A percentile compares a stretch with the other conserved stretches of the same genome.
phyloP scores from a whole-genome alignment of 1,284 basidiomycete genomes.

The Stereum hirsutum region DNA sequence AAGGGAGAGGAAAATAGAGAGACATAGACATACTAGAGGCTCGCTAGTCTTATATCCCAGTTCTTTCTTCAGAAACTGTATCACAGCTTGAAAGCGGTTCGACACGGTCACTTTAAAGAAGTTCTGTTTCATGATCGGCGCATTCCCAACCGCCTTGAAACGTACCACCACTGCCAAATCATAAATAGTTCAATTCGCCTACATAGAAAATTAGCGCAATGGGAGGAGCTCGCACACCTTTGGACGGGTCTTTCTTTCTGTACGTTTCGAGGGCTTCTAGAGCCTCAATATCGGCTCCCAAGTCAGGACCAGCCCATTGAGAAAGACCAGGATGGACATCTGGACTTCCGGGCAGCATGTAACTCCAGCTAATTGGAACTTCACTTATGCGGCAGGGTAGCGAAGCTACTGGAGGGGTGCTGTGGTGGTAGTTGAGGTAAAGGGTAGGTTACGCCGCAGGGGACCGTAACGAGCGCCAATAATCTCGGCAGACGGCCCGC shows the following conservation, averaged over 20 bases:
- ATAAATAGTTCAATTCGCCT: background rate
- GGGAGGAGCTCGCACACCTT: slow-evolving; percentile 42
- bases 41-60: slow-evolving; percentile 85
- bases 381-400: too few relatives aligned
- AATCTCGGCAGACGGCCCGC: too few relatives aligned
- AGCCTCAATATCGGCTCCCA: too few relatives aligned
- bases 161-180: slow-evolving; percentile 76
- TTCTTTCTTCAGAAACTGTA: slow-evolving; percentile 88
- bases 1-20: background rate
- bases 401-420: too few relatives aligned
- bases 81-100: slow-evolving; percentile 93
- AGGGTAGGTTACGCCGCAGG: too few relatives aligned
- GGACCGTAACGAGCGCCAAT: too few relatives aligned
- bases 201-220: background rate
- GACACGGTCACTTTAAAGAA: slow-evolving; percentile 96
- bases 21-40: slow-evolving; percentile 61
- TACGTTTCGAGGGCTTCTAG: slow-evolving; percentile 72
- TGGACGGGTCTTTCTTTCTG: slow-evolving; percentile 76
- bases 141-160: slow-evolving; percentile 98
- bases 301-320: too few relatives aligned
- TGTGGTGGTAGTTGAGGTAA: too few relatives aligned
- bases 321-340: too few relatives aligned
- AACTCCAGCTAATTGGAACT: too few relatives aligned
- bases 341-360: too few relatives aligned
- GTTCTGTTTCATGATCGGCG: slow-evolving; percentile 98